Conservation (phyloP, 768 basidiomycete genomes). For the Kwoniella botswanensis region DNA sequence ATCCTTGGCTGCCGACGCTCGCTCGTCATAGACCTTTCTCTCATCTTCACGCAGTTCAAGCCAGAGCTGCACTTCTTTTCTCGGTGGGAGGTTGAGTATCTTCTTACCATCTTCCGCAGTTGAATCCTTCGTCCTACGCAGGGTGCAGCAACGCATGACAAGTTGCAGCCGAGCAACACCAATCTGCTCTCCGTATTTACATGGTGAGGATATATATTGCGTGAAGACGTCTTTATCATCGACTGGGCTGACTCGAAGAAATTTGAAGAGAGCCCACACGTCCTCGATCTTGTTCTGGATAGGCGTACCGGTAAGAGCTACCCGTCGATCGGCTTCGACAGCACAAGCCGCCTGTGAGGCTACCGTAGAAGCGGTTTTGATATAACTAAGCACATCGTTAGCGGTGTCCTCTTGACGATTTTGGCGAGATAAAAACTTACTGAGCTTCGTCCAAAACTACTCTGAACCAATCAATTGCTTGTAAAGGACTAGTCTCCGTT, state of each 20-base stretch:
- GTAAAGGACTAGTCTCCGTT: conserved; percentile 75
- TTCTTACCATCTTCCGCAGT: conserved; percentile 76
- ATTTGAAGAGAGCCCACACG: conserved; percentile 95
- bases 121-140: conserved; percentile 94
- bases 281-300: conserved; percentile 99
- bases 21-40: conserved; percentile 81
- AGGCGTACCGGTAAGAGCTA: conserved; percentile 96
- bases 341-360: conserved; percentile 95
- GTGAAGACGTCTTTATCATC: conserved; percentile 94
- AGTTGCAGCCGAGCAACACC: conserved; percentile 93
- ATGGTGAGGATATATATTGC: conserved; percentile 87
- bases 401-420: background rate
- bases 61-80: conserved; percentile 83
- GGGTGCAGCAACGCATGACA: conserved; percentile 94
- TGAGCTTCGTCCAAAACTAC: conserved; percentile 93
- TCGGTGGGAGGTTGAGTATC: conserved; percentile 85
- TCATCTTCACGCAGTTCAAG: conserved; percentile 84
- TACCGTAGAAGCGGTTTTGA: conserved; percentile 94
- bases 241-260: conserved; percentile 86
- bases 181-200: conserved; percentile 80
- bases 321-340: conserved; percentile 85
- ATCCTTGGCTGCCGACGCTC: conserved; percentile 86
- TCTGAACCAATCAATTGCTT: conserved; percentile 94
- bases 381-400: conserved; percentile 68
- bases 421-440: conserved; percentile 65